Base-by-base conservation (phyloP, 1,284 basidiomycete genomes). In the Moesziomyces globuligerus region DNA sequence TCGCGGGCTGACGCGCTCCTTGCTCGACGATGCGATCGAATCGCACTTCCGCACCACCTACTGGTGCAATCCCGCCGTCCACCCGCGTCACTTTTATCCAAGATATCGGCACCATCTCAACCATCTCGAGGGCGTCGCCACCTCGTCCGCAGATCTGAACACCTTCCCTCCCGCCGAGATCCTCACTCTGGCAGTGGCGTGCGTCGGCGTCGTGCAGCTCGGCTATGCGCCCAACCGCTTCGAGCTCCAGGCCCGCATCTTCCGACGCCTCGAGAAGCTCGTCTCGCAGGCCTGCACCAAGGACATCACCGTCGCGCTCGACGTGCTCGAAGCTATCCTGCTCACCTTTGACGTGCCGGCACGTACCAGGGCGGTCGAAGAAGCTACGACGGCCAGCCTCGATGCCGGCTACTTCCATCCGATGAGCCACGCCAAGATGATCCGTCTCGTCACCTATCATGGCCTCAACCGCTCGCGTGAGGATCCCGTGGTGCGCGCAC, bases 171-270 rank as follows among this genome's bases (percentile, higher is more conserved):
- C 67, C 0, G n/a, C 56, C 20, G 60, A 70, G 21, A 60, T 70
- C 23, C 28, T 70, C 39, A 54, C 60, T 29, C 61, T 70, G 13
- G 56, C 61, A 0, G 61, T 60, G 15, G 67, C 67, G 13, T 70
- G 67, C 34, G 52, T 60, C 7, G 67, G 67, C n/a, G 52, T 65
- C 3, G 52, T 53, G 29, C 67, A 70, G 43, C 46, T 65, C 11
- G 28, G 47, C 20, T 49, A 57, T 10, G 47, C 32, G 0, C 50
- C 55, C 13, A 29, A 57, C 18, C 60, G 67, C n/a, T 70, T 70
- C 44, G 56, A 59, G 2, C 61, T 70, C 7, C 67, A 70, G 29
- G 46, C 56, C n/a, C 67, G 67, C 52, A 65, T 70, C 56, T 64
- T 34, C 24, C 53, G 52, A 25, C 55, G 67, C 7, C 48, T 65